Evolutionary conservation across 2,329 filamentous ascomycete genomes (phyloP).

Genomic region (Falciphora oryzae): DNA sequence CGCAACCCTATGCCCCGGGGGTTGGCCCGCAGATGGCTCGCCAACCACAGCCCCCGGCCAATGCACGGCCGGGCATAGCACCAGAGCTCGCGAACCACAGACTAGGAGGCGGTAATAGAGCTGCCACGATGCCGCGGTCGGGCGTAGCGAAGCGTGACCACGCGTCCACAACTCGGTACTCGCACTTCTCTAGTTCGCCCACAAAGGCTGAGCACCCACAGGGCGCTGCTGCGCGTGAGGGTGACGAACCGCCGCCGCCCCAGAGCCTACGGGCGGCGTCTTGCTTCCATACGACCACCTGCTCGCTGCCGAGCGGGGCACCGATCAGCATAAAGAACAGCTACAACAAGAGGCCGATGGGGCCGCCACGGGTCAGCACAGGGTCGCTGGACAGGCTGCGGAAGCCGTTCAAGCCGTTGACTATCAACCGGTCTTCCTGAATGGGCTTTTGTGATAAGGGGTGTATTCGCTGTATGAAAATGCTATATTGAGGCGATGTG

Average conservation of each 20-base stretch:
- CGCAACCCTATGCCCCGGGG: background rate
- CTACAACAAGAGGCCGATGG: slow-evolving; percentile 38
- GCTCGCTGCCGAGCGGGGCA: slow-evolving; percentile 29
- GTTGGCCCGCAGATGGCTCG: slow-evolving; percentile 11
- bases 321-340: slow-evolving; percentile 12
- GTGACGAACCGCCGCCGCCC: slow-evolving; percentile 25
- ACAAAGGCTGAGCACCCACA: slow-evolving; percentile 14
- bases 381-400: slow-evolving; percentile 44
- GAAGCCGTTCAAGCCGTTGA: slow-evolving; percentile 53
- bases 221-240: slow-evolving; percentile 15
- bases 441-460: background rate
- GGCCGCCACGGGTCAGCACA: slow-evolving; percentile 35
- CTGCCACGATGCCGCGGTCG: slow-evolving; percentile 27
- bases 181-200: slow-evolving; percentile 55
- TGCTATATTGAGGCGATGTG: background rate
- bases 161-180: slow-evolving; percentile 40
- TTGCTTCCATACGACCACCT: slow-evolving; percentile 48
- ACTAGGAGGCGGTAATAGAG: slow-evolving; percentile 29
- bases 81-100: slow-evolving; percentile 33
- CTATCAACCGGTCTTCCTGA: slow-evolving; percentile 36
- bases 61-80: slow-evolving; percentile 21
- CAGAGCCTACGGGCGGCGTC: slow-evolving; percentile 32
- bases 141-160: slow-evolving; percentile 17
- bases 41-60: slow-evolving; percentile 8
- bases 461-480: background rate